Evolutionary conservation across 2,329 filamentous ascomycete species (phyloP).

Genomic region (Epicoccum sorghinum): DNA sequence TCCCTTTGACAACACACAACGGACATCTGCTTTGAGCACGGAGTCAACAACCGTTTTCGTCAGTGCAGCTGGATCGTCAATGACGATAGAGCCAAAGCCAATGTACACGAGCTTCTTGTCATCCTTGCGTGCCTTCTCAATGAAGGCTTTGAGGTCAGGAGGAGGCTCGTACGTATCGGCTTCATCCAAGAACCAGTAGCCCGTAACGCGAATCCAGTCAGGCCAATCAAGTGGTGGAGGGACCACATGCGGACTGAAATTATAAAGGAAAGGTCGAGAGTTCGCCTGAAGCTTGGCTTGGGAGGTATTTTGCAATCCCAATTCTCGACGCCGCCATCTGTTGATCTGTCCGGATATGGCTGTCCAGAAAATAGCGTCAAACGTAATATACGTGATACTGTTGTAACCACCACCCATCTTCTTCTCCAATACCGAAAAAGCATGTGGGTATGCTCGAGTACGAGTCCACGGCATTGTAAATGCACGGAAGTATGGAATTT

Average conservation of each 20-base stretch:
- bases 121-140: constrained; percentile 79
- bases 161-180: constrained; percentile 72
- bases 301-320: constrained; percentile 79
- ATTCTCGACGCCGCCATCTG: constrained; percentile 81
- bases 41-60: constrained; percentile 93
- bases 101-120: constrained; percentile 94
- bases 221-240: constrained; percentile 92
- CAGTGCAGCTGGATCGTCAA: constrained; percentile 84
- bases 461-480: constrained; percentile 99
- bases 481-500: constrained; percentile 93
- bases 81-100: constrained; percentile 94
- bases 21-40: constrained; percentile 87
- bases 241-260: constrained; percentile 94
- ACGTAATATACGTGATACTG: constrained; percentile 92
- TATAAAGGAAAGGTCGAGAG: constrained; percentile 98
- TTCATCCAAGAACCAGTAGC: constrained; percentile 97
- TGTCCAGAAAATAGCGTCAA: constrained; percentile 97
- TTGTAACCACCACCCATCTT: constrained; percentile 97
- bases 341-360: constrained; percentile 91
- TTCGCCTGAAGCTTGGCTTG: constrained; percentile 93
- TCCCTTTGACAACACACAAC: constrained; percentile 93
- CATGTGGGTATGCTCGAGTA: constrained; percentile 93
- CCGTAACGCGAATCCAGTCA: constrained; percentile 96
- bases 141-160: constrained; percentile 77
- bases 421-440: constrained; percentile 88